These are phyloP conservation scores for Candida maesae DNA, from an alignment of 805 yeast genomes.

Conservation along the genomic window DNA sequence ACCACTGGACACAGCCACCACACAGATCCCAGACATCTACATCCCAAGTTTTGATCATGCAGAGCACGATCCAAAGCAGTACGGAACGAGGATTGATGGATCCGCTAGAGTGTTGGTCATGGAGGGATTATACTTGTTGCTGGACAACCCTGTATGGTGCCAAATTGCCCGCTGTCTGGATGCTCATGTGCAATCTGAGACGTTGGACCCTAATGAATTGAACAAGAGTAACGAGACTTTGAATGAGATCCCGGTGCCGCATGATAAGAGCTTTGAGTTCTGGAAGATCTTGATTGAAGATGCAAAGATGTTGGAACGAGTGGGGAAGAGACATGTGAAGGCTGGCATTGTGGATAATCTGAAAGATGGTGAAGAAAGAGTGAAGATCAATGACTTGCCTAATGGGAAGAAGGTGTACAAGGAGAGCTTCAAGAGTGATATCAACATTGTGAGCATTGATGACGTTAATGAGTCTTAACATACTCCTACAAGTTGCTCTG, in stretches of 20 bases:
- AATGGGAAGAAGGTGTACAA: conserved; percentile 47
- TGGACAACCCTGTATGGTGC: conserved; percentile 59
- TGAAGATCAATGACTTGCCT: conserved; percentile 52
- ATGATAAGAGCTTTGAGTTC: conserved; percentile 34
- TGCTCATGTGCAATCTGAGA: conserved; percentile 7
- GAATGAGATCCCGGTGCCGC: conserved; percentile 15
- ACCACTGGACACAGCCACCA: conserved; percentile 11
- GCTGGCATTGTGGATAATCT: conserved; percentile 22
- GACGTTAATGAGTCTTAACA: conserved; percentile 20
- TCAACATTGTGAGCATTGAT: conserved; percentile 25
- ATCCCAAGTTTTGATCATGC: conserved; percentile 78
- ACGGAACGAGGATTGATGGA: conserved; percentile 44
- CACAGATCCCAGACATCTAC: conserved; percentile 33
- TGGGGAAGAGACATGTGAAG: conserved; percentile 4
- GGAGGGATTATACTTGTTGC: conserved; percentile 73
- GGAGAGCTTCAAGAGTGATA: conserved; percentile 25
- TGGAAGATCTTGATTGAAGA: conserved; percentile 51
- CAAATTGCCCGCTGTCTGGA: conserved; percentile 37
- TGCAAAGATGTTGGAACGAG: conserved; percentile 47
- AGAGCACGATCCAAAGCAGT: conserved; percentile 64
- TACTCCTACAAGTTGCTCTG: too few species aligned
- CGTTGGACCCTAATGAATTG: not conserved
- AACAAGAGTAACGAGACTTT: conserved; percentile 13
- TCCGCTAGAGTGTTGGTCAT: conserved; percentile 53
- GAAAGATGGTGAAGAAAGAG: conserved; percentile 49